Evolutionary conservation across 2,329 filamentous ascomycete genomes (phyloP).

Genomic region (Elsinoe australis): DNA sequence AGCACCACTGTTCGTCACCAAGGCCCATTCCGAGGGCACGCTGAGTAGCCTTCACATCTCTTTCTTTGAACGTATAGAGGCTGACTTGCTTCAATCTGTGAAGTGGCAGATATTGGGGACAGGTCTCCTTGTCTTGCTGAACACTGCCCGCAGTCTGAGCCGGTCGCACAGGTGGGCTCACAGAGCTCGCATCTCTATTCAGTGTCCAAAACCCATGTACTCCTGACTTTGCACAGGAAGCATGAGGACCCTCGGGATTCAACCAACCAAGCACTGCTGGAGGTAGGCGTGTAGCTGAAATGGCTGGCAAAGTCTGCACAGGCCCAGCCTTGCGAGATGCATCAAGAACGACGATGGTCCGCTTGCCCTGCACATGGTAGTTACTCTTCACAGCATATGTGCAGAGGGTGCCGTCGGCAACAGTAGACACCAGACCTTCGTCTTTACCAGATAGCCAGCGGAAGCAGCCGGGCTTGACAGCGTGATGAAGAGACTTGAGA

Average conservation of each 20-base stretch:
- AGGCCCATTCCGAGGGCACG: constrained; percentile 22
- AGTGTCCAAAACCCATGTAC: constrained; percentile 37
- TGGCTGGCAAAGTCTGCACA: constrained; percentile 18
- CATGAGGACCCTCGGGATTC: constrained; percentile 19
- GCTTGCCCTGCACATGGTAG: constrained; percentile 33
- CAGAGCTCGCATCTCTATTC: background rate
- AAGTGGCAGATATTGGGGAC: constrained; percentile 90
- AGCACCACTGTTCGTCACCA: constrained; percentile 25
- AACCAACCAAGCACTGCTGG: constrained; percentile 18
- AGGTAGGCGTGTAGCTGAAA: constrained; percentile 18
- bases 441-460: constrained; percentile 58
- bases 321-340: constrained; percentile 18
- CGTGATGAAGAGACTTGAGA: constrained; percentile 50
- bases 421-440: constrained; percentile 55
- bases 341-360: constrained; percentile 43
- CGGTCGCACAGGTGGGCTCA: constrained; percentile 2
- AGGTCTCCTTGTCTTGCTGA: constrained; percentile 74
- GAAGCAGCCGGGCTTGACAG: constrained; percentile 53
- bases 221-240: constrained; percentile 26
- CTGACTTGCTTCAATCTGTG: constrained; percentile 80
- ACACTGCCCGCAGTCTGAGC: constrained; percentile 37
- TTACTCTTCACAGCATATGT: constrained; percentile 54
- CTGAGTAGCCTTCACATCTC: constrained; percentile 20
- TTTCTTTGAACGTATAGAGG: constrained; percentile 57
- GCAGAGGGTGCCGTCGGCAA: constrained; percentile 59